Evolutionary conservation across 1,284 basidiomycete genomes (phyloP).

Genomic region (Vanrija sp.): DNA sequence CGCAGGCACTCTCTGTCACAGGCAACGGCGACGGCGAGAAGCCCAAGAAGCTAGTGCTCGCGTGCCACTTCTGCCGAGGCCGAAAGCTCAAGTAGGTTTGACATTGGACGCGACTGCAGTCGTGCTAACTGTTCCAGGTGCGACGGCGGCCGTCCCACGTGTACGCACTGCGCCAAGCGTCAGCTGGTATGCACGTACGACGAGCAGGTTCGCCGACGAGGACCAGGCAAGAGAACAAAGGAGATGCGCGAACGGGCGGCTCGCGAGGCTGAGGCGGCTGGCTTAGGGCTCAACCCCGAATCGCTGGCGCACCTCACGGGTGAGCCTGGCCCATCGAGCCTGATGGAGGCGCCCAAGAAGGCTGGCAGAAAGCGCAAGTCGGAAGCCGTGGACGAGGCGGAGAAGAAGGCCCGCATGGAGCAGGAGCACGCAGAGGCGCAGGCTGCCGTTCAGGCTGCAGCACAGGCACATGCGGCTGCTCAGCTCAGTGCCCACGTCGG

Average conservation of each 20-base stretch:
- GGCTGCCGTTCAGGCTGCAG: slow-evolving; percentile 13
- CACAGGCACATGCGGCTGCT: slow-evolving; percentile 7
- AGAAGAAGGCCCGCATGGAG: slow-evolving; percentile 14
- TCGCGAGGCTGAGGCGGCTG: slow-evolving; percentile 34
- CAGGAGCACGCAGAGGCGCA: slow-evolving; percentile 9
- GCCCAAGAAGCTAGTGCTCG: slow-evolving; percentile 44
- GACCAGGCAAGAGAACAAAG: slow-evolving; percentile 51
- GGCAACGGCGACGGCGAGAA: slow-evolving; percentile 5
- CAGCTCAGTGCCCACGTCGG: slow-evolving; percentile 6
- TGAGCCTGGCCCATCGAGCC: slow-evolving; percentile 2
- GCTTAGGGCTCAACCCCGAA: slow-evolving; percentile 15
- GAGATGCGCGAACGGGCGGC: slow-evolving; percentile 40
- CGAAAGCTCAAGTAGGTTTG: slow-evolving; percentile 49
- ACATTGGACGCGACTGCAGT: background rate
- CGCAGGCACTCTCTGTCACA: background rate
- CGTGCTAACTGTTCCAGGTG: slow-evolving; percentile 17
- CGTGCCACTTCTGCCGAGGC: slow-evolving; percentile 50
- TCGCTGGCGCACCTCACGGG: slow-evolving; percentile 10
- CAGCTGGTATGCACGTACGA: slow-evolving; percentile 46
- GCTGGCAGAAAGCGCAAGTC: slow-evolving; percentile 17
- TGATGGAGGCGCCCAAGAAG: slow-evolving; percentile 13
- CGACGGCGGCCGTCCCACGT: slow-evolving; percentile 34
- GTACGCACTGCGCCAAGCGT: slow-evolving; percentile 35
- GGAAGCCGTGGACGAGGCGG: slow-evolving; percentile 12
- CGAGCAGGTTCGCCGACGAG: slow-evolving; percentile 47